These are phyloP conservation scores for Aspergillus asperescens DNA, from an alignment of 495 filamentous ascomycete species.

Conservation along the genomic window DNA sequence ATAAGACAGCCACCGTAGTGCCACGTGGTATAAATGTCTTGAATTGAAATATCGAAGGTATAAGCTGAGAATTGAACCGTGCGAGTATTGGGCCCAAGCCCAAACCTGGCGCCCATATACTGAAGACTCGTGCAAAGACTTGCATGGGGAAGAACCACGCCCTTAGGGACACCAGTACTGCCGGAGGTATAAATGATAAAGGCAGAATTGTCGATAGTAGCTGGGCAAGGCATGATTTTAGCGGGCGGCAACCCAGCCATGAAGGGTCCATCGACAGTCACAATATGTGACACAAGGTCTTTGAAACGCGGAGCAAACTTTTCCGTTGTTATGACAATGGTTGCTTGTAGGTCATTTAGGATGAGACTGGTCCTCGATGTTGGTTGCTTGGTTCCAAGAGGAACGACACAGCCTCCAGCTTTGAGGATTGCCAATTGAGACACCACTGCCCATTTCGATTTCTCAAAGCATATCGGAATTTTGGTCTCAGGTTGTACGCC, in stretches of 20 bases:
- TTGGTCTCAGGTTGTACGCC: constrained; percentile 20
- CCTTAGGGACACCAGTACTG: constrained; percentile 37
- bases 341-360: constrained; percentile 32
- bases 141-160: constrained; percentile 26
- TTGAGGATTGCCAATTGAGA: constrained; percentile 25
- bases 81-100: constrained; percentile 16
- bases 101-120: constrained; percentile 15
- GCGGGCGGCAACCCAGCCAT: not conserved
- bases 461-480: constrained; percentile 27
- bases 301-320: not conserved
- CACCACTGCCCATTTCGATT: constrained; percentile 23
- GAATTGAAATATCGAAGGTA: constrained; percentile 38
- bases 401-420: constrained; percentile 41
- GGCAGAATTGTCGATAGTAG: constrained; percentile 16
- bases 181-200: constrained; percentile 33
- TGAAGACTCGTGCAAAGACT: constrained; percentile 15
- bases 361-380: constrained; percentile 36
- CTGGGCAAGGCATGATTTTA: not conserved
- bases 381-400: constrained; percentile 46
- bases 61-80: constrained; percentile 30
- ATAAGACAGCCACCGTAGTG: constrained; percentile 51
- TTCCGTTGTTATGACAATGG: constrained; percentile 23
- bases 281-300: not conserved
- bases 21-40: constrained; percentile 55
- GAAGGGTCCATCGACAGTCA: not conserved